phyloP scores from a whole-genome alignment of 208 protist species.

The Leishmania major region DNA sequence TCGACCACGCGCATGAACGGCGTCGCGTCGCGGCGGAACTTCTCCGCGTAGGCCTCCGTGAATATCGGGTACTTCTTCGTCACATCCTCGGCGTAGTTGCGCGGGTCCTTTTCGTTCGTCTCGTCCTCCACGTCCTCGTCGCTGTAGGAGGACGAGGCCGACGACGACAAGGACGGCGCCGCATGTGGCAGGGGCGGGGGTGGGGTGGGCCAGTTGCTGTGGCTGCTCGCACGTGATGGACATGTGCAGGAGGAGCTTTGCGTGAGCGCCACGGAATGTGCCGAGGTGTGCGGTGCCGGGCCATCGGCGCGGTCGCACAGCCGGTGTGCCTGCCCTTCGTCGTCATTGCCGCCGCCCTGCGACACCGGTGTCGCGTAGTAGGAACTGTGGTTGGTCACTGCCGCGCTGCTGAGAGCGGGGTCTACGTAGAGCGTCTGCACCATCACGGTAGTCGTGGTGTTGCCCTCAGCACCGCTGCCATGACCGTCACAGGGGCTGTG shows the following conservation, averaged over 20 bases:
- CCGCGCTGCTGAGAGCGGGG: background rate
- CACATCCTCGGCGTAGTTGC: constrained; percentile 39
- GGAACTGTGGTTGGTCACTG: constrained; percentile 11
- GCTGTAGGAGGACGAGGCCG: constrained; percentile 20
- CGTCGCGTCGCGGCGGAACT: constrained; percentile 40
- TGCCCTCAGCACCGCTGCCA: background rate
- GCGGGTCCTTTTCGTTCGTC: constrained; percentile 33
- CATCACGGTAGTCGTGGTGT: background rate
- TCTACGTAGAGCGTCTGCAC: constrained; percentile 11
- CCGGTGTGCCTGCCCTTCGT: background rate
- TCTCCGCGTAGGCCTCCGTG: constrained; percentile 52
- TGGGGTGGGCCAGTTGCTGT: constrained; percentile 22
- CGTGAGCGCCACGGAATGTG: constrained; percentile 21
- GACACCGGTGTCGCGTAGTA: constrained; percentile 26
- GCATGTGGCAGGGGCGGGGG: constrained; percentile 17
- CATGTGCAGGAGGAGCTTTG: constrained; percentile 26
- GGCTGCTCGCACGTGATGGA: constrained; percentile 35
- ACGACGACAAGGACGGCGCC: constrained; percentile 19
- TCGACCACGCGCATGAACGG: constrained; percentile 55
- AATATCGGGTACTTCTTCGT: constrained; percentile 70
- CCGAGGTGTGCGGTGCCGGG: constrained; percentile 5
- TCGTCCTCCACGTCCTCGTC: constrained; percentile 32
- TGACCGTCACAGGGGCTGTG: background rate
- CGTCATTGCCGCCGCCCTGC: constrained; percentile 10
- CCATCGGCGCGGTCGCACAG: background rate